These are phyloP conservation scores for Saccharomycopsis crataegensis DNA, from an alignment of 1,139 yeast species.

Conservation along the genomic window DNA sequence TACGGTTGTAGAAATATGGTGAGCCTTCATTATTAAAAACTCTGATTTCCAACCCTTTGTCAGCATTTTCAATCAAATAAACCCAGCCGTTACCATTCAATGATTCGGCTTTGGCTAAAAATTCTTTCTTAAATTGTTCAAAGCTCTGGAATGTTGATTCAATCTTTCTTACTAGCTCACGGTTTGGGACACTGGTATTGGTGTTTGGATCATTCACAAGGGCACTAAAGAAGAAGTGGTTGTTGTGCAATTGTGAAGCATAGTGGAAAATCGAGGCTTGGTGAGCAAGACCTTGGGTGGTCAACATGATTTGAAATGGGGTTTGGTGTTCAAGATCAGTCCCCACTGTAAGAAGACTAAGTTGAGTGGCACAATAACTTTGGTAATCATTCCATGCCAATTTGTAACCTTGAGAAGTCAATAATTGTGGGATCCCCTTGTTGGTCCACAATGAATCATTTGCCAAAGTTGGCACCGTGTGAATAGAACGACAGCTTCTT, in stretches of 20 bases:
- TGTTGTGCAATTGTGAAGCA: constrained; percentile 90
- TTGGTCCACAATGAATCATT: constrained; percentile 33
- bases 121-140: constrained; percentile 41
- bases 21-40: constrained; percentile 82
- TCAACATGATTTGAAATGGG: constrained; percentile 70
- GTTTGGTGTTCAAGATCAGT: constrained; percentile 72
- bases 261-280: constrained; percentile 70
- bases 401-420: constrained; percentile 59
- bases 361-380: constrained; percentile 53
- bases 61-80: constrained; percentile 68
- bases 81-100: constrained; percentile 66
- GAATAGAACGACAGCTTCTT: constrained; percentile 31
- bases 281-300: constrained; percentile 63
- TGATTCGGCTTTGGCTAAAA: constrained; percentile 33
- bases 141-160: constrained; percentile 33
- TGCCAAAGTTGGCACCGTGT: constrained; percentile 56
- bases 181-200: constrained; percentile 23
- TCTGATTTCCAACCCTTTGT: constrained; percentile 57
- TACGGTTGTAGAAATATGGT: constrained; percentile 73
- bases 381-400: constrained; percentile 82
- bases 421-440: constrained; percentile 66
- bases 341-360: constrained; percentile 69
- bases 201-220: constrained; percentile 29
- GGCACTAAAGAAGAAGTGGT: constrained; percentile 80
- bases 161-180: constrained; percentile 28